Evolutionary conservation across 2,329 filamentous ascomycete genomes (phyloP).

Genomic region (Aspergillus quadrilineatus): DNA sequence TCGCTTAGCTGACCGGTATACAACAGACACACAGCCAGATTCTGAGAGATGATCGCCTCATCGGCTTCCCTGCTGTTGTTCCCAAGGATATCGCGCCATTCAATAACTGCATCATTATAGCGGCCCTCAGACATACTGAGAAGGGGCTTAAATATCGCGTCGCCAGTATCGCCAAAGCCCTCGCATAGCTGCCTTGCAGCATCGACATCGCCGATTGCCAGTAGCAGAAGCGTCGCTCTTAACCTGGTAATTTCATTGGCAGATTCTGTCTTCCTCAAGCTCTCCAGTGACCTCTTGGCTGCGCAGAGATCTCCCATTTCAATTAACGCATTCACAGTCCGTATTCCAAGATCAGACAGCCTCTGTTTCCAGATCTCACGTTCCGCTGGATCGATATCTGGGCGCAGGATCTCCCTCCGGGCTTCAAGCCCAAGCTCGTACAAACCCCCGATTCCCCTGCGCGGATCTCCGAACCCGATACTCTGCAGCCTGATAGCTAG

Average conservation of each 20-base stretch:
- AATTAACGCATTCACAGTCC: constrained; percentile 54
- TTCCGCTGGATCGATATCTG: constrained; percentile 54
- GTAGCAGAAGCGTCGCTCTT: constrained; percentile 64
- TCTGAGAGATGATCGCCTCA: constrained; percentile 74
- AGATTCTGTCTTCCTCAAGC: constrained; percentile 45
- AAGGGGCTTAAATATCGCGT: constrained; percentile 56
- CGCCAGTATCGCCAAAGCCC: constrained; percentile 40
- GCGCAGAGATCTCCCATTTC: constrained; percentile 81
- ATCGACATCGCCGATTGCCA: constrained; percentile 74
- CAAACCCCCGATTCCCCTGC: constrained; percentile 82
- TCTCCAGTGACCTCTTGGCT: constrained; percentile 70
- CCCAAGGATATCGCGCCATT: constrained; percentile 58
- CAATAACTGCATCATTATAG: constrained; percentile 62
- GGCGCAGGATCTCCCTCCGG: constrained; percentile 57
- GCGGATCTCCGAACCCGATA: constrained; percentile 78
- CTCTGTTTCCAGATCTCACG: constrained; percentile 68
- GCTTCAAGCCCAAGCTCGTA: constrained; percentile 85
- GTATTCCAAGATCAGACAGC: constrained; percentile 70
- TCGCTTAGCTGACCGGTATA: constrained; percentile 76
- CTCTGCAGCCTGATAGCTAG: constrained; percentile 81
- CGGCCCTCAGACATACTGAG: constrained; percentile 75
- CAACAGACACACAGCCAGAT: constrained; percentile 77
- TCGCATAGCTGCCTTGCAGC: constrained; percentile 61
- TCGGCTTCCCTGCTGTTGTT: constrained; percentile 44
- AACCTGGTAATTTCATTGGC: constrained; percentile 34